phyloP scores from a whole-genome alignment of 805 yeast species.

The Nakazawaea pomicola region DNA sequence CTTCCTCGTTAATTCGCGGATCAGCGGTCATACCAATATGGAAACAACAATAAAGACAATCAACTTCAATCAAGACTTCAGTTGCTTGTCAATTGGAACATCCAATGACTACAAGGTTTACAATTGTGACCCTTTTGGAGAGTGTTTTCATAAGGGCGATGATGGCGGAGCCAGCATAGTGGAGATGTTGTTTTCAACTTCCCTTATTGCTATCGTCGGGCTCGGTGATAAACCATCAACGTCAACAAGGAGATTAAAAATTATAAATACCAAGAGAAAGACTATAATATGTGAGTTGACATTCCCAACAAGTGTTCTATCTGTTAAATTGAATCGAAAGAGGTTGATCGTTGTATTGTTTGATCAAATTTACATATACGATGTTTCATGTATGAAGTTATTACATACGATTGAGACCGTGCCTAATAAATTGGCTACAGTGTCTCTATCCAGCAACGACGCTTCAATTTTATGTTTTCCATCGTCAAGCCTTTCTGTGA shows the following conservation, averaged over 20 bases:
- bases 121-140: constrained; percentile 86
- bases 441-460: constrained; percentile 34
- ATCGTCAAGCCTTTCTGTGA: constrained; percentile 30
- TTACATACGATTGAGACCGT: constrained; percentile 62
- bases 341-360: constrained; percentile 71
- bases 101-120: constrained; percentile 63
- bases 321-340: constrained; percentile 75
- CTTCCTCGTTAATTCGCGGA: too few species aligned
- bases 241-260: constrained; percentile 77
- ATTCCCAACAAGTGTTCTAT: constrained; percentile 71
- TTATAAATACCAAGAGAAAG: constrained; percentile 77
- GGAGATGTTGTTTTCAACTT: constrained; percentile 89
- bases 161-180: constrained; percentile 63
- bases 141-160: constrained; percentile 44
- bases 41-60: constrained; percentile 30
- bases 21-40: too few species aligned
- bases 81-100: constrained; percentile 74
- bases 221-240: constrained; percentile 63
- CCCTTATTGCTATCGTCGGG: constrained; percentile 80
- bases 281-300: constrained; percentile 80
- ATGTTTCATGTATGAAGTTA: constrained; percentile 83
- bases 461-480: constrained; percentile 52
- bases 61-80: constrained; percentile 85
- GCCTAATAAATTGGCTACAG: constrained; percentile 28
- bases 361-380: constrained; percentile 84